Evolutionary conservation across 2,329 filamentous ascomycete species (phyloP), one percentile per base, ranked within the genome.

Genomic region (Pseudopyrenochaeta lycopersici): DNA sequence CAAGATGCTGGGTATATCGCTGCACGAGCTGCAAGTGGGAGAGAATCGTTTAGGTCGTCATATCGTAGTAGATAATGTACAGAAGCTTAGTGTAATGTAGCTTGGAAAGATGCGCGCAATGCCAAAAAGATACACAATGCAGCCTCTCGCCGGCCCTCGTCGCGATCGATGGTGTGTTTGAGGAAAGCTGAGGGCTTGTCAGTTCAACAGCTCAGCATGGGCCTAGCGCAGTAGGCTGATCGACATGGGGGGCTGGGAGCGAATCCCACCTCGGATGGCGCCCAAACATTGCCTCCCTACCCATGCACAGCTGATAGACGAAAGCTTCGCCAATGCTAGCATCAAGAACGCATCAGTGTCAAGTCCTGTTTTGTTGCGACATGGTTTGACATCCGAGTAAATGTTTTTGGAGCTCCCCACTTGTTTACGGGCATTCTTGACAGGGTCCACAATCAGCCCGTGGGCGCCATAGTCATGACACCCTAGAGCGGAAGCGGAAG

Each of bases 1-100:
- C 57, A 54, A 50, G 56, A 56, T 54, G 53, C 61, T 66, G 58
- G 66, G 62, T 66, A 69, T 66, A 65, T 63, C 60, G 62, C 63
- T 56, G 56, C 44, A 43, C 60, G 59, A 50, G 60, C 48, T 43
- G 57, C 55, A 58, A 56, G 58, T 56, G 49, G 58, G 59, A 66
- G 62, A 62, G 33, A 53, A 38, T 54, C 49, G 54, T 62, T 54
- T 54, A 62, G 46, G 51, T 57, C 59, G 54, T 58, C 49, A 62
- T 62, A 43, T 55, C 50, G 59, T 54, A 33, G 49, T 57, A 9
- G 54, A 38, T 52, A 58, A 47, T 42, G 50, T 57, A 60, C 58
- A 63, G 45, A 38, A 45, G 52, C 30, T 45, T 11, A 57, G 48
- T 59, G 55, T 52, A 54, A 49, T 56, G 42, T 32, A 48, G 56